Evolutionary conservation across 345 rosid species (phyloP), one percentile per base, ranked within the genome.

Genomic region (Lepidium didymum): DNA sequence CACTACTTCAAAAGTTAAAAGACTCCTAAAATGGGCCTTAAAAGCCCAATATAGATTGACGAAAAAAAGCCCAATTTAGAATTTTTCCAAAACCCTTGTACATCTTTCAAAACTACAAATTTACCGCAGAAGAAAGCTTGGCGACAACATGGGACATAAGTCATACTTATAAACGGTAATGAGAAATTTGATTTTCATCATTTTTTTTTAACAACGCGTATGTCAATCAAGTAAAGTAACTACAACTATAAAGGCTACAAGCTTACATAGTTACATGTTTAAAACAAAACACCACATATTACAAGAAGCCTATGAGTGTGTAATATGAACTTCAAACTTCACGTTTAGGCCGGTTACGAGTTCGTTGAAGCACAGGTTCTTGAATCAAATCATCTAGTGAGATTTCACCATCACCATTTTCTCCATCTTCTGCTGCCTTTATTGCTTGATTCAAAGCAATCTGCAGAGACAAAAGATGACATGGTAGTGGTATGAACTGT

Each of bases 311-410:
- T 25, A 54, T 3, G 19, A 15, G 9, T 53, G 56, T 36, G 34
- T 29, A 29, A 29, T 29, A 5, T 29, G 7, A 5, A 29, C 13
- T 59, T 64, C 81, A 86, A 40, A 70, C 85, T 75, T 85, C 78
- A 69, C 86, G 80, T 71, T 87, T 92, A 41, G 98, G 98, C 16
- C 98, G 86, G 70, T 86, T 85, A 45, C 96, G 68, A 3, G 82
- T 56, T 15, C 83, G 84, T 50, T 80, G 82, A 73, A 79, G 65
- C 15, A 69, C 88, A 3, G 87, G 84, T 69, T 85, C 85, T 69
- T 76, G 59, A 40, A 75, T 71, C 67, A 74, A 51, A 68, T 83
- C 78, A 60, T 83, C 83, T 23, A 75, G 19, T 3, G 75, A 60
- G 61, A 62, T 61, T 4, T 73, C 86, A 50, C 65, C 75, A 11